phyloP scores from a whole-genome alignment of 148 eudicot genomes.

The Rhododendron mucronatum region DNA sequence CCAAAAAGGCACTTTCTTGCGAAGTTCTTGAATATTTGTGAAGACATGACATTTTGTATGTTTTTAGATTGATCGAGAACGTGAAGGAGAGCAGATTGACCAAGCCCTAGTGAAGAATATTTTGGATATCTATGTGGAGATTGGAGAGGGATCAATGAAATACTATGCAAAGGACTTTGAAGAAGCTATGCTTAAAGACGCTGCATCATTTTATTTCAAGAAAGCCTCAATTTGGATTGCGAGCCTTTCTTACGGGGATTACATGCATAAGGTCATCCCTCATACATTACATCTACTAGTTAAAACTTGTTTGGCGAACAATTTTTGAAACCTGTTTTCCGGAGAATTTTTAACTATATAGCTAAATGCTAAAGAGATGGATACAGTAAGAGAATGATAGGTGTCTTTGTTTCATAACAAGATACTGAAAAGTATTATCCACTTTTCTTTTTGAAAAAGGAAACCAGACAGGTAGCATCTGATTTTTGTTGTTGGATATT shows the following conservation, averaged over 20 bases:
- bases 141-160: conserved; percentile 74
- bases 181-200: conserved; percentile 60
- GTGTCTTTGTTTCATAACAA: neutral
- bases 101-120: conserved; percentile 79
- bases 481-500: neutral
- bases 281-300: neutral
- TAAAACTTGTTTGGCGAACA: neutral
- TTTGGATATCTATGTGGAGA: conserved; percentile 85
- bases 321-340: neutral
- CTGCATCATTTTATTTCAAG: conserved; percentile 76
- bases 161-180: conserved; percentile 77
- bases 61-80: conserved; percentile 77
- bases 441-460: neutral
- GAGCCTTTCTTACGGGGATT: neutral
- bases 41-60: neutral
- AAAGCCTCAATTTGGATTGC: conserved; percentile 79
- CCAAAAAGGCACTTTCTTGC: neutral
- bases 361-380: neutral
- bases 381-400: too few species aligned
- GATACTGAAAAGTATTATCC: too few species aligned
- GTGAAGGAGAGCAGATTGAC: conserved; percentile 89
- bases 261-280: neutral
- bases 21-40: neutral
- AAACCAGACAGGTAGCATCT: neutral
- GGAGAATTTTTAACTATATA: neutral